Conservation (phyloP, 1,139 yeast genomes). For the Nematodospora anomalae region DNA sequence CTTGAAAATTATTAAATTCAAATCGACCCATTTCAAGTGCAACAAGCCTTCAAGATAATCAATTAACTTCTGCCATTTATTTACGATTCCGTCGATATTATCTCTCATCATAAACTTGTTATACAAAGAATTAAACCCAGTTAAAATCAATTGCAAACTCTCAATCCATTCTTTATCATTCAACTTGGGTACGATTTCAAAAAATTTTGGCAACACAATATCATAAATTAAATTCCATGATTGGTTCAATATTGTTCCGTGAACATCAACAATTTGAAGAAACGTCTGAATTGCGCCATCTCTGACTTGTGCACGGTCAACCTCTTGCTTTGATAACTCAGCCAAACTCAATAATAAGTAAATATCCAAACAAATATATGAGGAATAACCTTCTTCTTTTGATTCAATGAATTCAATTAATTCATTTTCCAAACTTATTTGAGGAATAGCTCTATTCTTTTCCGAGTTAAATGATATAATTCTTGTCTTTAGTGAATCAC, state of each 20-base stretch:
- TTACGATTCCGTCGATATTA: slow-evolving; percentile 16
- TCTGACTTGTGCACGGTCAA: slow-evolving; percentile 69
- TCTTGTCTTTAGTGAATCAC: slow-evolving; percentile 62
- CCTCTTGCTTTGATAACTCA: slow-evolving; percentile 54
- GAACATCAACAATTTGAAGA: slow-evolving; percentile 80
- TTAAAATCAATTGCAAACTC: slow-evolving; percentile 55
- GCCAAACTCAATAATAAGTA: slow-evolving; percentile 64
- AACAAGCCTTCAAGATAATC: slow-evolving; percentile 44
- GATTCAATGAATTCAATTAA: slow-evolving; percentile 22
- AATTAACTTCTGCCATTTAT: slow-evolving; percentile 53
- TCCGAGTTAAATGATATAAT: slow-evolving; percentile 23
- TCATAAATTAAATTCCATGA: slow-evolving; percentile 57
- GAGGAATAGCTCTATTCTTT: slow-evolving; percentile 6
- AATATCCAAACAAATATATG: slow-evolving; percentile 49
- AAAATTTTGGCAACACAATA: slow-evolving; percentile 45
- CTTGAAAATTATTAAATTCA: slow-evolving; percentile 53
- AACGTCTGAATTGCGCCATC: slow-evolving; percentile 89
- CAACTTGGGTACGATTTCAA: slow-evolving; percentile 15
- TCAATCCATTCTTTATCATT: slow-evolving; percentile 49
- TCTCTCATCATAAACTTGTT: slow-evolving; percentile 38
- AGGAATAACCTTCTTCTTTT: slow-evolving; percentile 15
- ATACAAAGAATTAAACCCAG: slow-evolving; percentile 58
- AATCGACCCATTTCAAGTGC: slow-evolving; percentile 41
- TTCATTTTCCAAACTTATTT: slow-evolving; percentile 19
- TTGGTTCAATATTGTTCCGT: slow-evolving; percentile 54